Evolutionary conservation across 2,329 filamentous ascomycete genomes (phyloP).

Genomic region (Epichloe brachyelytri): DNA sequence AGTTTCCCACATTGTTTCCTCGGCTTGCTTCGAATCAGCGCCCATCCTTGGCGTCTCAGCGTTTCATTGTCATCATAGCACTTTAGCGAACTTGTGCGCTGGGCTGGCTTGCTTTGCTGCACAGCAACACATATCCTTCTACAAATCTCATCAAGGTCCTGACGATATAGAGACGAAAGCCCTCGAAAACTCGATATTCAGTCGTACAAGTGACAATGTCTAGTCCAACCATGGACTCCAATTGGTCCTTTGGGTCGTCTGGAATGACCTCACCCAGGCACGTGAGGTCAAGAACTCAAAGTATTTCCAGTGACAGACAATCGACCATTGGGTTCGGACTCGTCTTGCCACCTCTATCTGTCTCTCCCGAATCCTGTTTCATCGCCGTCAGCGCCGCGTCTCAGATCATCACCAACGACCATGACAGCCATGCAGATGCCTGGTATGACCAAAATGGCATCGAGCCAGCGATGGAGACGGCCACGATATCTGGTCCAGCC

Average conservation of each 20-base stretch:
- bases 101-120: background rate
- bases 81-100: too few relatives aligned
- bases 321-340: slow-evolving; percentile 47
- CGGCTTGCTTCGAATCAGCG: background rate
- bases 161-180: background rate
- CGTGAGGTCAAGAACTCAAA: slow-evolving; percentile 40
- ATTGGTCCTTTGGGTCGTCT: slow-evolving; percentile 10
- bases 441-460: slow-evolving; percentile 58
- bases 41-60: background rate
- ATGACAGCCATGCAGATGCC: slow-evolving; percentile 59
- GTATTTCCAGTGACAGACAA: slow-evolving; percentile 58
- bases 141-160: background rate
- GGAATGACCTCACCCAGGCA: slow-evolving; percentile 21
- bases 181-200: background rate
- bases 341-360: slow-evolving; percentile 51
- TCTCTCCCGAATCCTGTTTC: slow-evolving; percentile 72
- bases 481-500: slow-evolving; percentile 59
- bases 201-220: background rate
- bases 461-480: slow-evolving; percentile 52
- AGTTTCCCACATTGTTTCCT: background rate
- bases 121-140: background rate
- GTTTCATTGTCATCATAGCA: too few relatives aligned
- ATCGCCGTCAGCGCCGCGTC: slow-evolving; percentile 80
- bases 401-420: slow-evolving; percentile 81
- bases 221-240: slow-evolving; percentile 7